Percentiles rank a stretch among this genome's conserved stretches.
Evolutionary conservation across 495 filamentous ascomycete genomes (phyloP).

Genomic region (Aspergillus nanangensis): DNA sequence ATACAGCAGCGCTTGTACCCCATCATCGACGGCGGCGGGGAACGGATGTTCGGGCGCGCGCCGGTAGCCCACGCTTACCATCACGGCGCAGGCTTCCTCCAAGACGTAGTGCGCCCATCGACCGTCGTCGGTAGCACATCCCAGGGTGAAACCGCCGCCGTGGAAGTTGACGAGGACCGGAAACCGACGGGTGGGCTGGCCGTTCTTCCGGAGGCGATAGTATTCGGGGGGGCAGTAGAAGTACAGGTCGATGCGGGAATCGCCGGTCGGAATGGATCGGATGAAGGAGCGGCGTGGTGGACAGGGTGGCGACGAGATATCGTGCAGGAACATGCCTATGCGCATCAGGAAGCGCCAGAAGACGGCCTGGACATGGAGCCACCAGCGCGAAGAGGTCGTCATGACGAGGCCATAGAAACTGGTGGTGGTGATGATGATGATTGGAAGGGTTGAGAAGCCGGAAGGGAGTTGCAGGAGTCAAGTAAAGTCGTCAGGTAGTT

Average conservation of each 20-base stretch:
- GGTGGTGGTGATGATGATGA: no score
- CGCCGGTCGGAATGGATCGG: slow-evolving; percentile 55
- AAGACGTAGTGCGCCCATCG: slow-evolving; percentile 59
- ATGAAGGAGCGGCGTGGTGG: slow-evolving; percentile 66
- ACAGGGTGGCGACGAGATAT: slow-evolving; percentile 53
- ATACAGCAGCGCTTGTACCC: slow-evolving; percentile 64
- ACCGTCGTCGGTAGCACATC: slow-evolving; percentile 64
- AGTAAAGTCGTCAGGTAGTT: no score
- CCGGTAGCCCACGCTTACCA: slow-evolving; percentile 70
- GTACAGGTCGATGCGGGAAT: slow-evolving; percentile 58
- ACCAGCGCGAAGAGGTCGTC: slow-evolving; percentile 56
- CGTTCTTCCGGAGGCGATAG: slow-evolving; percentile 26
- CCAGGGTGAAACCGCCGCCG: slow-evolving; percentile 76
- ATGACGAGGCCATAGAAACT: not conserved
- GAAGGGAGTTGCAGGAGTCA: no score
- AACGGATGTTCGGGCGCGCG: slow-evolving; percentile 76
- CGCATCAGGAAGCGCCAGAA: slow-evolving; percentile 77
- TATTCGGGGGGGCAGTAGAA: slow-evolving; percentile 77
- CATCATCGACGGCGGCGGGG: slow-evolving; percentile 72
- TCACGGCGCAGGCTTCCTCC: slow-evolving; percentile 56
- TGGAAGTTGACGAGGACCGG: slow-evolving; percentile 72
- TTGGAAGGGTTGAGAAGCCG: no score
- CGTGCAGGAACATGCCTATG: slow-evolving; percentile 75
- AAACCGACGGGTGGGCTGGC: slow-evolving; percentile 30
- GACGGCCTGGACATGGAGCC: slow-evolving; percentile 65